Conservation (phyloP, 2,329 filamentous ascomycete species). For the Dactylellina drechsleri region DNA sequence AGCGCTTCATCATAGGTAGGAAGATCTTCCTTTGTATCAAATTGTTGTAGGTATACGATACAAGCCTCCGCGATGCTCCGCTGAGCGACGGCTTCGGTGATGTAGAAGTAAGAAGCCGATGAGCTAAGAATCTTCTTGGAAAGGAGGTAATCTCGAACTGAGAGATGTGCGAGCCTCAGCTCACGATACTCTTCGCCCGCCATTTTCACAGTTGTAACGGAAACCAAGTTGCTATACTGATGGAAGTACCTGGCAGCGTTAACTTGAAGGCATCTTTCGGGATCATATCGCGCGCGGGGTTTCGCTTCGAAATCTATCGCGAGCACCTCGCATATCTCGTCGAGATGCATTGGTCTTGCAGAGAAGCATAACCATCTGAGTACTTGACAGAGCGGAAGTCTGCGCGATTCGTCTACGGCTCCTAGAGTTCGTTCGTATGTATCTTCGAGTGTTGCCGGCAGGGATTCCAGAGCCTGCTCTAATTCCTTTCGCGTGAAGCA, state of each 20-base stretch:
- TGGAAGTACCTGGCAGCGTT: slow-evolving; percentile 10
- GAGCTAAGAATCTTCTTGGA: slow-evolving; percentile 12
- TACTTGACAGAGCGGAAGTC: slow-evolving; percentile 3
- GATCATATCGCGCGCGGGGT: slow-evolving; percentile 8
- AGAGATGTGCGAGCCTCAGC: slow-evolving; percentile 19
- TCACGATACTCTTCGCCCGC: slow-evolving; percentile 9
- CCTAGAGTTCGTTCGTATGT: slow-evolving; percentile 8
- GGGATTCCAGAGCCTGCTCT: slow-evolving; percentile 1
- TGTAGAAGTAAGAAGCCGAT: slow-evolving; percentile 14
- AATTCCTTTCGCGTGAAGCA: slow-evolving; percentile 12
- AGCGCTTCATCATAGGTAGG: slow-evolving; percentile 15
- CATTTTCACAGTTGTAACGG: slow-evolving; percentile 9
- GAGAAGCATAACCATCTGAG: slow-evolving; percentile 24
- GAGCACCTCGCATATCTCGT: slow-evolving; percentile 23
- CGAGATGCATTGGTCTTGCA: slow-evolving; percentile 20
- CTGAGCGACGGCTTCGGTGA: slow-evolving; percentile 7
- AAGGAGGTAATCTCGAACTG: slow-evolving; percentile 24
- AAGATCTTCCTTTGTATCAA: slow-evolving; percentile 7
- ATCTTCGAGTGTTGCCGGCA: slow-evolving; percentile 16
- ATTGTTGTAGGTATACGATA: slow-evolving; percentile 23
- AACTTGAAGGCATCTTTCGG: slow-evolving; percentile 5
- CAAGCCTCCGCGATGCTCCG: slow-evolving; percentile 14
- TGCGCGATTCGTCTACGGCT: slow-evolving; percentile 11
- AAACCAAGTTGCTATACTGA: slow-evolving; percentile 13
- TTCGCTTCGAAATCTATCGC: slow-evolving; percentile 24